Conservation (phyloP, 257 asterid species). For the Nemophila menziesii region DNA sequence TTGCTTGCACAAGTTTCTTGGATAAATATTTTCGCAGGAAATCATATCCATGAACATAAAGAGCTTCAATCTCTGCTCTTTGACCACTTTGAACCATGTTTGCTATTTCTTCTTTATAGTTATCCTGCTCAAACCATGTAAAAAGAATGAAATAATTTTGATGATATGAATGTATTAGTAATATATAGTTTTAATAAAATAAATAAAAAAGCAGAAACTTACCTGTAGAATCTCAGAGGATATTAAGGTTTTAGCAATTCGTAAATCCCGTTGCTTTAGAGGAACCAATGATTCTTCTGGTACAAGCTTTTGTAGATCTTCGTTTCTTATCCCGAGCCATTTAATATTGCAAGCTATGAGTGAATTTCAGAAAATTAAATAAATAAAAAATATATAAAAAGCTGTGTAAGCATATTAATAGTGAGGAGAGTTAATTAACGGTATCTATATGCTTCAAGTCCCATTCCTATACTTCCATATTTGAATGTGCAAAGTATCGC, state of each 20-base stretch:
- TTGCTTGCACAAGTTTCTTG: slow-evolving; percentile 65
- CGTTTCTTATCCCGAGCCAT: slow-evolving; percentile 89
- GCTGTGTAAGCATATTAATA: background rate
- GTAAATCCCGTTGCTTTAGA: slow-evolving; percentile 53
- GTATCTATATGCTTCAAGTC: slow-evolving; percentile 86
- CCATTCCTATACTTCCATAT: slow-evolving; percentile 84
- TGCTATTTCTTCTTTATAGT: slow-evolving; percentile 67
- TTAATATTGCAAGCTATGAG: slow-evolving; percentile 87
- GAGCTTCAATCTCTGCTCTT: slow-evolving; percentile 91
- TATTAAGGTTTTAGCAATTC: slow-evolving; percentile 63
- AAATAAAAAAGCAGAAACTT: too few species aligned
- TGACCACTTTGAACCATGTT: slow-evolving; percentile 53
- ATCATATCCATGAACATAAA: slow-evolving; percentile 70
- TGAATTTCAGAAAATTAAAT: slow-evolving; percentile 12
- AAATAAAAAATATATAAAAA: background rate
- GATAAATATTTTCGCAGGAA: slow-evolving; percentile 55
- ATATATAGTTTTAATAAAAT: too few species aligned
- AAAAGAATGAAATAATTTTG: background rate
- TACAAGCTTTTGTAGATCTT: slow-evolving; percentile 50
- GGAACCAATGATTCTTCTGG: slow-evolving; percentile 70
- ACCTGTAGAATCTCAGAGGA: slow-evolving; percentile 70
- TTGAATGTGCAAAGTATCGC: slow-evolving; percentile 94
- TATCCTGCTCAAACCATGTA: slow-evolving; percentile 30
- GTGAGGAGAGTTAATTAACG: slow-evolving; percentile 34
- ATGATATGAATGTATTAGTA: too few species aligned